A percentile compares a stretch with the other conserved stretches of the same genome.
Conservation (phyloP, 139 green algal genomes). For the Gonium pectorale region DNA sequence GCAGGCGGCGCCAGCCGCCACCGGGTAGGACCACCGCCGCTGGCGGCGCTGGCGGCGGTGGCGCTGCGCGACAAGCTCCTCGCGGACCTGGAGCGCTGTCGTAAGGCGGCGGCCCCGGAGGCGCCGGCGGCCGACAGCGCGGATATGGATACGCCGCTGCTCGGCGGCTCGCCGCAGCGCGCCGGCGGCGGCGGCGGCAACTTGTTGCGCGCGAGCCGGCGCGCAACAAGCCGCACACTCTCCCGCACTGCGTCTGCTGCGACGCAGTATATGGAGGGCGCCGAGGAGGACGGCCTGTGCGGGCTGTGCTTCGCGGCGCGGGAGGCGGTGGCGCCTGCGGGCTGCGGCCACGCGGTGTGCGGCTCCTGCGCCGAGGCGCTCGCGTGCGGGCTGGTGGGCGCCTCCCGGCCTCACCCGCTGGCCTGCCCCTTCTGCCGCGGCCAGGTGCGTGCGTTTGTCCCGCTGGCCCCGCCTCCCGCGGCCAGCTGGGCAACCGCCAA, state of each 20-base stretch:
- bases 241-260: no score
- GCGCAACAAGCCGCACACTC: no score
- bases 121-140: no score
- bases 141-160: no score
- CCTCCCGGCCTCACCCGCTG: not conserved
- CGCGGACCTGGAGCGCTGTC: not conserved
- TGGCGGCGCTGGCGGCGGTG: not conserved
- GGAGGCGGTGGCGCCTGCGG: not conserved
- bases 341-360: slow-evolving; percentile 20
- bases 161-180: no score
- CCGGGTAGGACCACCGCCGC: not conserved
- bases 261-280: no score
- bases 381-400: not conserved
- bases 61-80: not conserved
- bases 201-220: no score
- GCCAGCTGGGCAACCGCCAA: no score
- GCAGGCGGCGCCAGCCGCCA: not conserved
- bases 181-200: no score
- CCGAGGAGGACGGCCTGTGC: not conserved
- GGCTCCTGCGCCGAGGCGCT: not conserved
- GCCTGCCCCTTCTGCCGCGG: slow-evolving; percentile 24
- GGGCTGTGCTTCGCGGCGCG: not conserved
- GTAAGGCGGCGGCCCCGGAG: no score
- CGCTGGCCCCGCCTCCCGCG: no score
- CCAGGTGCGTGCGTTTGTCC: no score